A percentile compares a stretch with the other conserved stretches of the same genome.
Evolutionary conservation across 495 filamentous ascomycete genomes (phyloP).

Genomic region (Clavariopsis aquatica): DNA sequence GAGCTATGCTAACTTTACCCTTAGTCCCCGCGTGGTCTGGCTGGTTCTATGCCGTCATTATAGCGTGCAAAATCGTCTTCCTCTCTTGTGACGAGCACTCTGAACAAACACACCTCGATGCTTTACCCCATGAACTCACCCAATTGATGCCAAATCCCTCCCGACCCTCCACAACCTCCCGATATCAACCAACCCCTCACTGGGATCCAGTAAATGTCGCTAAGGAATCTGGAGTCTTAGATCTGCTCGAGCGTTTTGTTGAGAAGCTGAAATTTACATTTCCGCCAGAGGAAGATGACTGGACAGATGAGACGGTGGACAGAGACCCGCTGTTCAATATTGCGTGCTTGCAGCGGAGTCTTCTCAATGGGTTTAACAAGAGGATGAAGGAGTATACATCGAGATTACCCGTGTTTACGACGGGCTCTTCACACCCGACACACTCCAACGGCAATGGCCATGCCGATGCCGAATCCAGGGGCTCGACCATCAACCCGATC

Average conservation of each 20-base stretch:
- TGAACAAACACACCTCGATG: background rate
- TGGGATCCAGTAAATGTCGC: slow-evolving; percentile 25
- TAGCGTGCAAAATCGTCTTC: slow-evolving; percentile 27
- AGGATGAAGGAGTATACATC: slow-evolving; percentile 16
- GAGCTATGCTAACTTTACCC: too few species aligned
- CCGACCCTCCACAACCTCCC: background rate
- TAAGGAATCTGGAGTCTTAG: slow-evolving; percentile 4
- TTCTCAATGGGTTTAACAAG: slow-evolving; percentile 22
- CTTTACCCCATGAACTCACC: background rate
- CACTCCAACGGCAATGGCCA: background rate
- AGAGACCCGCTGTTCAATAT: slow-evolving; percentile 16
- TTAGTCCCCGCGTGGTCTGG: slow-evolving; percentile 25
- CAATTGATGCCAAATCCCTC: background rate
- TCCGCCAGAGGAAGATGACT: background rate
- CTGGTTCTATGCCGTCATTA: slow-evolving; percentile 29
- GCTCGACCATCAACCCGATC: background rate
- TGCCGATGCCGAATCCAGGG: background rate
- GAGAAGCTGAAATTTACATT: slow-evolving; percentile 21
- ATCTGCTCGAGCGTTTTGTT: slow-evolving; percentile 14
- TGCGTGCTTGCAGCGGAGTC: slow-evolving; percentile 12
- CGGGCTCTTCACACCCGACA: background rate
- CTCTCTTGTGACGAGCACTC: slow-evolving; percentile 14
- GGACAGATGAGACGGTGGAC: background rate
- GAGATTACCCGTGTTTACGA: background rate
- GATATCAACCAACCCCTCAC: background rate